These are phyloP conservation scores for Hymenoscyphus repandus DNA, from an alignment of 2,329 filamentous ascomycete genomes.

Conservation along the genomic window DNA sequence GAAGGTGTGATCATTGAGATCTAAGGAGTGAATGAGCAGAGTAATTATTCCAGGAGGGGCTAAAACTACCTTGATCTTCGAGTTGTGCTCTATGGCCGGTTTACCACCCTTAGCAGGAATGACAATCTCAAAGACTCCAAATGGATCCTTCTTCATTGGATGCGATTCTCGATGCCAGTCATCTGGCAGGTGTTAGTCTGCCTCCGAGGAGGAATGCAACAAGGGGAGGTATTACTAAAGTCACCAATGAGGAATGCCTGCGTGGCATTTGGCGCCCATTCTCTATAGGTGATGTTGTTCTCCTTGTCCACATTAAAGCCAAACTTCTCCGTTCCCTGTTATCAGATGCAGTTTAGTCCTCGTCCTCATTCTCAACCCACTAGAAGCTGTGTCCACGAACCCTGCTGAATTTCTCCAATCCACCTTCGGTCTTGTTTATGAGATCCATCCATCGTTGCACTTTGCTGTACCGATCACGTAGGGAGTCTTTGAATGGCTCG, in stretches of 20 bases:
- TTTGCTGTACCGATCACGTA: constrained; percentile 72
- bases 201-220: constrained; percentile 7
- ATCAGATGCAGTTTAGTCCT: constrained; percentile 2
- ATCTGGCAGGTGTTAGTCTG: constrained; percentile 47
- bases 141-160: constrained; percentile 80
- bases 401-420: constrained; percentile 84
- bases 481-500: constrained; percentile 71
- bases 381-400: constrained; percentile 39
- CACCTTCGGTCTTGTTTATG: constrained; percentile 79
- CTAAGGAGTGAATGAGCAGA: constrained; percentile 40
- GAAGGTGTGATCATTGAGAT: constrained; percentile 76
- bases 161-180: constrained; percentile 80
- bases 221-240: constrained; percentile 60
- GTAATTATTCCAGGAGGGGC: background rate
- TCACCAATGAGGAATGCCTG: constrained; percentile 86
- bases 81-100: constrained; percentile 82
- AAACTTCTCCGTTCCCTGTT: constrained; percentile 76
- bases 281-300: constrained; percentile 83
- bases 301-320: constrained; percentile 78
- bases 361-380: background rate
- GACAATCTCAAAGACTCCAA: constrained; percentile 80
- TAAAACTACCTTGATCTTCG: constrained; percentile 80
- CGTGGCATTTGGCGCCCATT: constrained; percentile 91
- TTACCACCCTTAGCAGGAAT: constrained; percentile 69
- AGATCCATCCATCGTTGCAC: constrained; percentile 82